These are phyloP conservation scores for Schizosaccharomyces osmophilus DNA, from an alignment of 805 yeast genomes.

Conservation along the genomic window DNA sequence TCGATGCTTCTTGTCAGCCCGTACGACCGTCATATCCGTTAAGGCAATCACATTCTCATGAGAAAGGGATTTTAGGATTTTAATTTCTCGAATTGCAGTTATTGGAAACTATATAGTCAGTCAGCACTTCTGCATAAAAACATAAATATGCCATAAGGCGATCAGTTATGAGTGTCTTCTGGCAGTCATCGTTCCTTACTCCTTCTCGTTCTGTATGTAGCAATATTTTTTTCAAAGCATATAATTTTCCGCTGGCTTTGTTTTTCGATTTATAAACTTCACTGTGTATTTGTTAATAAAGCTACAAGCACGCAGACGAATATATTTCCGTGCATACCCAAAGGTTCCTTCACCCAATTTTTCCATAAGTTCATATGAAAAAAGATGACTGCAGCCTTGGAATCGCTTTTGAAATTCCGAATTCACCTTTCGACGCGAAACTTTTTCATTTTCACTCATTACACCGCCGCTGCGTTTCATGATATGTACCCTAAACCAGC, in stretches of 20 bases:
- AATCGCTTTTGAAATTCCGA: neutral
- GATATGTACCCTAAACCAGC: neutral
- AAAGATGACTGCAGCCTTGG: neutral
- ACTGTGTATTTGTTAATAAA: slow-evolving; percentile 13
- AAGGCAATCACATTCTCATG: slow-evolving; percentile 55
- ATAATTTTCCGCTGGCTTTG: slow-evolving; percentile 29
- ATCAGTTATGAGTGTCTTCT: neutral
- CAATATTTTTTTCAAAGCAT: slow-evolving; percentile 73
- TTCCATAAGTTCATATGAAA: slow-evolving; percentile 14
- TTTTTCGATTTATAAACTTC: slow-evolving; percentile 60
- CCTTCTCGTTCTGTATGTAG: slow-evolving; percentile 50
- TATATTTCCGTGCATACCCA: slow-evolving; percentile 18
- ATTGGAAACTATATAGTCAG: slow-evolving; percentile 39
- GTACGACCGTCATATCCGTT: slow-evolving; percentile 50
- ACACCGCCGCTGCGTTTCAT: neutral
- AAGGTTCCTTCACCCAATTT: slow-evolving; percentile 64
- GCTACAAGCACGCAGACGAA: no score
- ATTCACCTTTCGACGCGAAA: neutral
- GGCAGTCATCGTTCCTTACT: slow-evolving; percentile 6
- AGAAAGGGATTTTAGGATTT: slow-evolving; percentile 43
- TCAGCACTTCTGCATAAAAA: neutral
- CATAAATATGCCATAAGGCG: neutral
- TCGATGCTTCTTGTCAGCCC: slow-evolving; percentile 10
- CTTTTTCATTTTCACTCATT: neutral
- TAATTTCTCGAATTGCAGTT: slow-evolving; percentile 81